Conservation (phyloP, 75 land plant species). For the Pinus tabuliformis region DNA sequence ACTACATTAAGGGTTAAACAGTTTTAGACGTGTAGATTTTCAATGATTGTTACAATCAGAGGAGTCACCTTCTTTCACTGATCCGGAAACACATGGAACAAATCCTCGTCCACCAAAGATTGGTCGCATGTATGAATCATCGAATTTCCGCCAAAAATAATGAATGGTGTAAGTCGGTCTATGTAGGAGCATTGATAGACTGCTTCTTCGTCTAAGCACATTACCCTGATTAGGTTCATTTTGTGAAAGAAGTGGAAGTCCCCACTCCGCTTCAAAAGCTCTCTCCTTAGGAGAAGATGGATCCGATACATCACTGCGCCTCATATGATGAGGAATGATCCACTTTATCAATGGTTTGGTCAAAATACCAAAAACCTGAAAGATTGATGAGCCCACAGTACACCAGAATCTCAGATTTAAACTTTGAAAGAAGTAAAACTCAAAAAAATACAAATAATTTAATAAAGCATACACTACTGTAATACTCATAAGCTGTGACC, state of each 20-base stretch:
- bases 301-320: conserved; percentile 7
- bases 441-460: not conserved
- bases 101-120: conserved; percentile 51
- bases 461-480: not conserved
- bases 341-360: conserved; percentile 58
- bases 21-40: not conserved
- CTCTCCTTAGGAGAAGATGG: conserved; percentile 25
- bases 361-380: conserved; percentile 76
- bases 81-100: conserved; percentile 1
- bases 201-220: conserved; percentile 31
- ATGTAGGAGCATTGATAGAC: conserved; percentile 49
- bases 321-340: conserved; percentile 34
- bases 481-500: too few species aligned
- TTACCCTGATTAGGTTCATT: conserved; percentile 28
- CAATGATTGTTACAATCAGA: not conserved
- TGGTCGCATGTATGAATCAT: conserved; percentile 76
- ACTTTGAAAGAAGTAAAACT: not conserved
- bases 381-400: not conserved
- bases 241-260: conserved; percentile 32
- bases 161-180: conserved; percentile 66
- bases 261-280: conserved; percentile 13
- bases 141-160: conserved; percentile 67
- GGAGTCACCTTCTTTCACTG: not conserved
- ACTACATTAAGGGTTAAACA: not conserved
- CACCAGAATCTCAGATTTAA: not conserved